These are phyloP conservation scores for Bathelium albidoporum DNA, from an alignment of 495 filamentous ascomycete genomes.

Conservation along the genomic window DNA sequence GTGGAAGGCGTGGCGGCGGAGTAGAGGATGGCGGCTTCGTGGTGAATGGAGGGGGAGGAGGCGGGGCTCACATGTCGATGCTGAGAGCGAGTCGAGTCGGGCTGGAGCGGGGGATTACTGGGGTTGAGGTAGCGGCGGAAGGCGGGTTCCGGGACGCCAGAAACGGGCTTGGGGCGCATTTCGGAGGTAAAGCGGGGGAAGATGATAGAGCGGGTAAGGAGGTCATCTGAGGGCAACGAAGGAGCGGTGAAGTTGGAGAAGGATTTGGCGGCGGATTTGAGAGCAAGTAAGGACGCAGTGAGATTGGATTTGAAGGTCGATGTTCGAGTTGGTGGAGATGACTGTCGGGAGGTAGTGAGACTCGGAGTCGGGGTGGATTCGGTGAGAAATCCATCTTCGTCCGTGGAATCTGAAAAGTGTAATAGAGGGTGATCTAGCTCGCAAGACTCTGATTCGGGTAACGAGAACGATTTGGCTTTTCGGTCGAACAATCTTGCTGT, in stretches of 20 bases:
- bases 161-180: constrained; percentile 65
- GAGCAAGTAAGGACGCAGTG: constrained; percentile 77
- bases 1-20: constrained; percentile 3
- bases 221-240: constrained; percentile 72
- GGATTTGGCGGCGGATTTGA: constrained; percentile 74
- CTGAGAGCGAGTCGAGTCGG: constrained; percentile 14
- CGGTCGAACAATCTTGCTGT: constrained; percentile 10
- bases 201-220: constrained; percentile 70
- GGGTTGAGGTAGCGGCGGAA: constrained; percentile 89
- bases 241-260: constrained; percentile 62
- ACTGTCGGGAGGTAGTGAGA: constrained; percentile 7
- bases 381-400: constrained; percentile 28
- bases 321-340: constrained; percentile 13
- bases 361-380: constrained; percentile 5
- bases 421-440: constrained; percentile 28
- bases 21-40: constrained; percentile 11
- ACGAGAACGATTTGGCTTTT: constrained; percentile 20
- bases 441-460: constrained; percentile 24
- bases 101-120: constrained; percentile 29
- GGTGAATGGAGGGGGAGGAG: background rate
- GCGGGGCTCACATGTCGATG: constrained; percentile 9
- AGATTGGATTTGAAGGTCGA: constrained; percentile 83
- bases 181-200: constrained; percentile 81
- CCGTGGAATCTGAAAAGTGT: background rate
- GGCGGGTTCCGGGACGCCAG: constrained; percentile 72